phyloP scores from a whole-genome alignment of 805 yeast genomes.

The Scheffersomyces spartinae region DNA sequence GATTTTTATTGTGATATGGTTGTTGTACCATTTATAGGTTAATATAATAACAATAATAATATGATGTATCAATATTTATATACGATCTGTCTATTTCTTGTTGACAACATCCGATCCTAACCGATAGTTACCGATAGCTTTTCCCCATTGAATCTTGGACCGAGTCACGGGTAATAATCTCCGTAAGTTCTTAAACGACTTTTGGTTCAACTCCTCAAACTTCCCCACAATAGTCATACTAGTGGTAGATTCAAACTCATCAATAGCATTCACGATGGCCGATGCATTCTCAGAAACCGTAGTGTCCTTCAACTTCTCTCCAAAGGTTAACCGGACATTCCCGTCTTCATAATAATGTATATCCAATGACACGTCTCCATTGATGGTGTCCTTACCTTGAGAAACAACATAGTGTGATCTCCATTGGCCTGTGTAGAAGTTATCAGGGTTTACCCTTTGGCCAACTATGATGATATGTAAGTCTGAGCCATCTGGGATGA shows the following conservation, averaged over 20 bases:
- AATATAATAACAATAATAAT: neutral
- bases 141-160: slow-evolving; percentile 91
- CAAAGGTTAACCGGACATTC: slow-evolving; percentile 63
- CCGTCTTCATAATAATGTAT: slow-evolving; percentile 96
- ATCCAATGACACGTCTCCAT: slow-evolving; percentile 53
- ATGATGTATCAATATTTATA: slow-evolving; percentile 1
- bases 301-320: slow-evolving; percentile 29
- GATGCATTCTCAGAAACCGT: slow-evolving; percentile 13
- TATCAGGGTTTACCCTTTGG: slow-evolving; percentile 57
- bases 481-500: slow-evolving; percentile 23
- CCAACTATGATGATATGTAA: slow-evolving; percentile 54
- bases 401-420: slow-evolving; percentile 47
- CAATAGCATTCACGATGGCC: slow-evolving; percentile 34
- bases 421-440: slow-evolving; percentile 90
- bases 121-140: slow-evolving; percentile 79
- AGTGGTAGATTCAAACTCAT: slow-evolving; percentile 43
- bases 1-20: slow-evolving; percentile 26
- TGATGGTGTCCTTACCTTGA: slow-evolving; percentile 16
- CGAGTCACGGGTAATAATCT: slow-evolving; percentile 89
- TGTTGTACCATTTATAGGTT: slow-evolving; percentile 9
- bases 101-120: slow-evolving; percentile 68
- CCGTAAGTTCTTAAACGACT: slow-evolving; percentile 71
- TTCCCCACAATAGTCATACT: slow-evolving; percentile 50
- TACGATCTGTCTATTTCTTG: slow-evolving; percentile 9
- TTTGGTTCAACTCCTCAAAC: slow-evolving; percentile 66